Conservation (phyloP, 1,284 basidiomycete species). For the Leucoagaricus sp. region DNA sequence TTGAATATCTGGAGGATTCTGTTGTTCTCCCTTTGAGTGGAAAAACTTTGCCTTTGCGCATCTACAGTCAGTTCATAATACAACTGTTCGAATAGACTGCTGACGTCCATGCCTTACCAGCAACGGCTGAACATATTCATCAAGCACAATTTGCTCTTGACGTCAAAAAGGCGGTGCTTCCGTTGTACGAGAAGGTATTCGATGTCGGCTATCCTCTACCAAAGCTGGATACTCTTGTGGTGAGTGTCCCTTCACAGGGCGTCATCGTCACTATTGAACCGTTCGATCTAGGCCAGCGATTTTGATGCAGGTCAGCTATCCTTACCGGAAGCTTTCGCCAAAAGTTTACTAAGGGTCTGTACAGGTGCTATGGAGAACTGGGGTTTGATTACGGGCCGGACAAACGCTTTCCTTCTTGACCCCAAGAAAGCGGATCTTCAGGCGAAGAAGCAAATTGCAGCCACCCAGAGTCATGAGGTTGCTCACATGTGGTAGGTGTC, state of each 20-base stretch:
- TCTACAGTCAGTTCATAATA: constrained; percentile 62
- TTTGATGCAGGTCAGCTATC: constrained; percentile 79
- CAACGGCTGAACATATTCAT: constrained; percentile 85
- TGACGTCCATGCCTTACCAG: constrained; percentile 39
- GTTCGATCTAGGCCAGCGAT: constrained; percentile 64
- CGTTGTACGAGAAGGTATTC: constrained; percentile 93
- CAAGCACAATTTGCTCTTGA: constrained; percentile 87
- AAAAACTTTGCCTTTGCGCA: constrained; percentile 79
- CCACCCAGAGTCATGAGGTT: constrained; percentile 83
- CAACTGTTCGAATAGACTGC: background rate
- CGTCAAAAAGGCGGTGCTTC: constrained; percentile 84
- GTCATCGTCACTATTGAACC: background rate
- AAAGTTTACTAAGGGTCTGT: background rate
- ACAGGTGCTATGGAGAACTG: constrained; percentile 93
- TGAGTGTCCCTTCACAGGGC: constrained; percentile 32
- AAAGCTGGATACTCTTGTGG: constrained; percentile 88
- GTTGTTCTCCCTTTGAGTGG: constrained; percentile 85
- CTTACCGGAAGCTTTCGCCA: background rate
- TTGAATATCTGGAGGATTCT: constrained; percentile 73
- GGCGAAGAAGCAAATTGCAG: constrained; percentile 81
- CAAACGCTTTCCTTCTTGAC: constrained; percentile 83
- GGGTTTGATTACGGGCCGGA: constrained; percentile 92
- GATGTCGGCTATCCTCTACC: constrained; percentile 91
- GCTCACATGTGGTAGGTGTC: constrained; percentile 77
- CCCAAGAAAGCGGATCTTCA: constrained; percentile 73